Evolutionary conservation across 1,139 yeast genomes (phyloP).

Genomic region (Protomyces arabidopsidicola): DNA sequence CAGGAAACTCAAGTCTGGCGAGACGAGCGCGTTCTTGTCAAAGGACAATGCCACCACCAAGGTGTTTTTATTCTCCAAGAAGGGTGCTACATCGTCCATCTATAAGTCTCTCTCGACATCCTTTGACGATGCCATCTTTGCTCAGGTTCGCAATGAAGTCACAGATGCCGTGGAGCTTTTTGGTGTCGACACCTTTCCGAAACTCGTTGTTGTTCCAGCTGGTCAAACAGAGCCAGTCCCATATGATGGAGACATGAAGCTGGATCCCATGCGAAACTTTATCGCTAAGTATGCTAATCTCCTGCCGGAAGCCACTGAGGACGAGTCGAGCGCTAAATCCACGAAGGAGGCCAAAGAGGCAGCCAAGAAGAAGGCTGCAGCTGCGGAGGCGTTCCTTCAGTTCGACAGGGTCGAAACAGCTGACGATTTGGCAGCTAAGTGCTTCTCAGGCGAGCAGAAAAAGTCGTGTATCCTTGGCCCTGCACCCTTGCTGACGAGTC

Average conservation of each 20-base stretch:
- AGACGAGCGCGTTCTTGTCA: not conserved
- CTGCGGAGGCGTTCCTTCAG: not conserved
- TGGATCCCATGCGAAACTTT: conserved; percentile 1
- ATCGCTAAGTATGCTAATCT: not conserved
- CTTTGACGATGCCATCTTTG: conserved; percentile 1
- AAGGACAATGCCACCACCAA: conserved; percentile 1
- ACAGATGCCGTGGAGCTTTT: conserved; percentile 1
- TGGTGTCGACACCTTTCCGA: conserved; percentile 1
- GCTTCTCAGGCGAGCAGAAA: not conserved
- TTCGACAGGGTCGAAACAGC: not conserved
- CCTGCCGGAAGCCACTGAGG: not conserved
- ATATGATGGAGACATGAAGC: conserved; percentile 6
- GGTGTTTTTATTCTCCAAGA: conserved; percentile 19
- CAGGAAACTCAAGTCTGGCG: not conserved
- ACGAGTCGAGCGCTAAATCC: not conserved
- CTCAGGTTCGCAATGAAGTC: conserved; percentile 10
- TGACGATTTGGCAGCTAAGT: not conserved
- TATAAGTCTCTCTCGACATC: conserved; percentile 20
- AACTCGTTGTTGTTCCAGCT: conserved; percentile 6
- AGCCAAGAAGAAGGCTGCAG: not conserved
- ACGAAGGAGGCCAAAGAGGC: not conserved
- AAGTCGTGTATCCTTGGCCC: conserved; percentile 1
- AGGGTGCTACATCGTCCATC: conserved; percentile 7
- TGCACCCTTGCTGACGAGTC: not conserved
- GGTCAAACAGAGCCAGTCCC: not conserved